phyloP scores from a whole-genome alignment of 768 basidiomycete genomes.

The Boletellus sp. region DNA sequence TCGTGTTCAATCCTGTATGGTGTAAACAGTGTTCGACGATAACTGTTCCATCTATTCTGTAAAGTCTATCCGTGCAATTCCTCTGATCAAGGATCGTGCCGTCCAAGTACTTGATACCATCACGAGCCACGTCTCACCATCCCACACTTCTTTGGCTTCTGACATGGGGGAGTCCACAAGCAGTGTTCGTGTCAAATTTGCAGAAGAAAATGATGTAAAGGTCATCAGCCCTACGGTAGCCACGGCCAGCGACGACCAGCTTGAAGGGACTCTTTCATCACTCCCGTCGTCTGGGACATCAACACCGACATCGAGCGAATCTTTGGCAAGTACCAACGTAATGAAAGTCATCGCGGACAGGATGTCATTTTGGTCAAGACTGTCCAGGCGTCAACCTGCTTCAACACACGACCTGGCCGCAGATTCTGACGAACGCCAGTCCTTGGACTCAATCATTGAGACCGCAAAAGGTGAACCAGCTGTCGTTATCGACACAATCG shows the following conservation, averaged over 20 bases:
- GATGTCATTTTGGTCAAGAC: slow-evolving; percentile 71
- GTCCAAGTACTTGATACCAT: slow-evolving; percentile 48
- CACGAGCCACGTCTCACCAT: slow-evolving; percentile 48
- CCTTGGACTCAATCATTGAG: slow-evolving; percentile 41
- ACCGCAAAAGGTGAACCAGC: slow-evolving; percentile 45
- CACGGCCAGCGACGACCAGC: not conserved
- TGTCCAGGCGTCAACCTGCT: slow-evolving; percentile 45
- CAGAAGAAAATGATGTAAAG: slow-evolving; percentile 44
- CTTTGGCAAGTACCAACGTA: slow-evolving; percentile 46
- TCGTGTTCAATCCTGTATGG: not conserved
- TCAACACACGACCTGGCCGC: slow-evolving; percentile 13
- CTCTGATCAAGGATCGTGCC: slow-evolving; percentile 65
- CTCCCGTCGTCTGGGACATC: slow-evolving; percentile 50
- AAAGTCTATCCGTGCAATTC: slow-evolving; percentile 67
- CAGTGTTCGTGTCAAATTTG: slow-evolving; percentile 51
- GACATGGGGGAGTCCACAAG: slow-evolving; percentile 5
- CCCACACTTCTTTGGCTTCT: slow-evolving; percentile 35
- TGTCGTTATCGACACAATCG: slow-evolving; percentile 53
- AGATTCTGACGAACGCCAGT: slow-evolving; percentile 19
- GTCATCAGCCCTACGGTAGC: slow-evolving; percentile 37
- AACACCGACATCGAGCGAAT: slow-evolving; percentile 47
- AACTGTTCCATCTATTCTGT: slow-evolving; percentile 61
- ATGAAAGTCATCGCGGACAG: slow-evolving; percentile 61
- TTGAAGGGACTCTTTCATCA: slow-evolving; percentile 10
- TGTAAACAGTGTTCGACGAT: slow-evolving; percentile 59